Evolutionary conservation across 2,329 filamentous ascomycete genomes (phyloP).

Genomic region (Verticillium nonalfalfae): DNA sequence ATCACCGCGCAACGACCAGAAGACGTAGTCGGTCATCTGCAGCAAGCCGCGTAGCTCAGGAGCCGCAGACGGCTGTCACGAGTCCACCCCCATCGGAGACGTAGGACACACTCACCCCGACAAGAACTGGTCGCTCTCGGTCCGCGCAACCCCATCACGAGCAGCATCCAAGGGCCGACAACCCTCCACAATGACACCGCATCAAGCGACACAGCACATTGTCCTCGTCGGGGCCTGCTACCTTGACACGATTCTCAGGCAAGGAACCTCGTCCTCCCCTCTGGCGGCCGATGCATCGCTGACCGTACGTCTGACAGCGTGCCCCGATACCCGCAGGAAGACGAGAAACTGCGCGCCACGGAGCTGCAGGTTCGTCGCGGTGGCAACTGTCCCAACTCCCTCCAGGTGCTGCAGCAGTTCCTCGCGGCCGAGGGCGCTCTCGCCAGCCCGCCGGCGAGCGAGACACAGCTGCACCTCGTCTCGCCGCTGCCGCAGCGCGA

Average conservation of each 20-base stretch:
- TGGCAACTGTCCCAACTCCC: slow-evolving; percentile 66
- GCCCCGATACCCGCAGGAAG: slow-evolving; percentile 61
- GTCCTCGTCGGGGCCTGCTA: slow-evolving; percentile 63
- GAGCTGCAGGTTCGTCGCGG: slow-evolving; percentile 54
- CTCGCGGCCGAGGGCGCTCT: slow-evolving; percentile 17
- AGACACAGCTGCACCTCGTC: slow-evolving; percentile 32
- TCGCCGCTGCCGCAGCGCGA: slow-evolving; percentile 46
- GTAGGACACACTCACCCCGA: no score
- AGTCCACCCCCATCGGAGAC: no score
- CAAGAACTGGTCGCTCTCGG: no score
- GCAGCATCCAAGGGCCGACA: no score
- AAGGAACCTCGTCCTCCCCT: slow-evolving; percentile 18
- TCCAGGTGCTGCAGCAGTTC: slow-evolving; percentile 65
- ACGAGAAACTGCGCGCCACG: slow-evolving; percentile 65
- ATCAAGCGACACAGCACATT: slow-evolving; percentile 33
- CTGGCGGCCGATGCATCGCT: not conserved
- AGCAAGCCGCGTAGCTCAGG: no score
- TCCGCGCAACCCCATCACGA: no score
- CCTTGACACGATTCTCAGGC: slow-evolving; percentile 64
- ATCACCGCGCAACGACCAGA: no score
- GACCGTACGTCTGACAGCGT: slow-evolving; percentile 36
- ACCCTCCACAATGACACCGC: not conserved
- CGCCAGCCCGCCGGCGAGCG: not conserved
- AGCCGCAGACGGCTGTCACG: no score
- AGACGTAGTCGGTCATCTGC: no score